Conservation (phyloP, 1,284 basidiomycete genomes). For the Athelia sp. region DNA sequence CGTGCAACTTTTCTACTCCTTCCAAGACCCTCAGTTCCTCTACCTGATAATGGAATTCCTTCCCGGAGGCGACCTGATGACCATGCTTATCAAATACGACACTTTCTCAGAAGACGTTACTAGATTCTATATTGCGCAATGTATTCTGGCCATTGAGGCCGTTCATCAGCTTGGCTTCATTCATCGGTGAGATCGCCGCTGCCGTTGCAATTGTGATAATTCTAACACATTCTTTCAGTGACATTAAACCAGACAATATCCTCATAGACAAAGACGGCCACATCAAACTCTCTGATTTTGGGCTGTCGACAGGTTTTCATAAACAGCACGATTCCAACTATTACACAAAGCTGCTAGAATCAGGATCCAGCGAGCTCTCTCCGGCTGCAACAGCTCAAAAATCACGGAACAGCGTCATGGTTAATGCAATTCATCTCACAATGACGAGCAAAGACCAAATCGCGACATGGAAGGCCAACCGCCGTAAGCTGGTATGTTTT, state of each 20-base stretch:
- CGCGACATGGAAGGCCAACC: conserved; percentile 98
- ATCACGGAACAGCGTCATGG: conserved; percentile 78
- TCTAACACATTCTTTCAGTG: conserved; percentile 41
- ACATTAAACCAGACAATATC: conserved; percentile 98
- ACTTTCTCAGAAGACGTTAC: conserved; percentile 99
- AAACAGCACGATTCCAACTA: conserved; percentile 92
- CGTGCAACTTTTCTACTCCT: conserved; percentile 96
- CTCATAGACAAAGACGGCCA: conserved; percentile 88
- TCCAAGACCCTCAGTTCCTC: conserved; percentile 92
- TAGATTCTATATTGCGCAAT: conserved; percentile 97
- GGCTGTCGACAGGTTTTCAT: conserved; percentile 92
- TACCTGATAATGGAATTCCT: conserved; percentile 99
- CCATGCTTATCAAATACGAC: conserved; percentile 99
- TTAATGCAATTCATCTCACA: conserved; percentile 89
- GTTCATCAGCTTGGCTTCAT: conserved; percentile 93
- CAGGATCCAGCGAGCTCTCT: conserved; percentile 30
- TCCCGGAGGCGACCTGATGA: conserved; percentile 98
- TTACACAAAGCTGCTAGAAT: conserved; percentile 73
- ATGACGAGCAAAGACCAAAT: conserved; percentile 90
- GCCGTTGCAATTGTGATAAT: neutral
- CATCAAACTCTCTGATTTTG: conserved; percentile 95
- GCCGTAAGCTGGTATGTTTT: conserved; percentile 78
- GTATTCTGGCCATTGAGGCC: conserved; percentile 85
- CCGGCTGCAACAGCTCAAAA: conserved; percentile 26
- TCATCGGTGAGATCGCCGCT: conserved; percentile 54